Percentiles rank a stretch among this genome's conserved stretches.
These are phyloP conservation scores for Arthrobotrys conoides DNA, from an alignment of 2,329 filamentous ascomycete species.

Conservation along the genomic window DNA sequence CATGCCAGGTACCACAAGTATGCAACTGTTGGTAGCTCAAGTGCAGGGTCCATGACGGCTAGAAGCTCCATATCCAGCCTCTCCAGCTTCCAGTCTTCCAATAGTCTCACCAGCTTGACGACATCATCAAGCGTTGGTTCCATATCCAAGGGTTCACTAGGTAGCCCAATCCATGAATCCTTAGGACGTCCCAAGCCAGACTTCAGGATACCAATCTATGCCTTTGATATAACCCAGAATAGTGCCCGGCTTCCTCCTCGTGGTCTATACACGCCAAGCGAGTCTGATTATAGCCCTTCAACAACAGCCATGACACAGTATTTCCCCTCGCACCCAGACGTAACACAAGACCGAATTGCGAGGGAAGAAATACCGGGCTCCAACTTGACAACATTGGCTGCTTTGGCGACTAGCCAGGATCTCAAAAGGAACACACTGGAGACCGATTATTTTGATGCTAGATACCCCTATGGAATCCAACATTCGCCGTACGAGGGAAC, in stretches of 20 bases:
- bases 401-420: conserved; percentile 53
- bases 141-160: conserved; percentile 51
- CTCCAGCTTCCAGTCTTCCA: conserved; percentile 51
- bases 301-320: conserved; percentile 56
- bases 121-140: conserved; percentile 55
- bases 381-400: conserved; percentile 42
- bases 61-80: conserved; percentile 58
- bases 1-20: conserved; percentile 55
- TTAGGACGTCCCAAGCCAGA: conserved; percentile 52
- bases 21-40: conserved; percentile 57
- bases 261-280: conserved; percentile 57
- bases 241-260: conserved; percentile 46
- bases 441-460: conserved; percentile 35
- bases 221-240: conserved; percentile 54
- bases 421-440: conserved; percentile 40
- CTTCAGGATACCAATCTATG: conserved; percentile 57
- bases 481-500: conserved; percentile 36
- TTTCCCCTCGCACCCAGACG: conserved; percentile 48
- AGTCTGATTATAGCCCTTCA: conserved; percentile 57
- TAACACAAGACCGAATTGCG: conserved; percentile 50
- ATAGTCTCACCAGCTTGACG: conserved; percentile 53
- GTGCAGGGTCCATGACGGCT: conserved; percentile 55
- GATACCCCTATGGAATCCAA: conserved; percentile 32
- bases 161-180: conserved; percentile 54
- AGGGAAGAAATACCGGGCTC: conserved; percentile 48